A percentile compares a stretch with the other conserved stretches of the same genome.
phyloP scores from a whole-genome alignment of 352 stramenopile species.

The Pythium grandisporangium region DNA sequence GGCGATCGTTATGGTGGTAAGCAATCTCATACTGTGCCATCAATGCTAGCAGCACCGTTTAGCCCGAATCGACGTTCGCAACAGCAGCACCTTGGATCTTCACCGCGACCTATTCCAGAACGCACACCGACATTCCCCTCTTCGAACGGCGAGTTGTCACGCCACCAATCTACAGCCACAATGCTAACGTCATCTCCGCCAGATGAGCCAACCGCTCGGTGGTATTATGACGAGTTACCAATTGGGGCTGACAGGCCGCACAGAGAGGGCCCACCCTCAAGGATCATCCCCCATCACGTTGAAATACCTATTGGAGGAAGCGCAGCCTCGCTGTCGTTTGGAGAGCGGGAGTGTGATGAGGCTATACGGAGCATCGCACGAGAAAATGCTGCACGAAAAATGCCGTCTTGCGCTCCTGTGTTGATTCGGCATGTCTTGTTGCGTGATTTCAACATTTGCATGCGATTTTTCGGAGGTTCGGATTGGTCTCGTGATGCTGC shows the following conservation, averaged over 20 bases:
- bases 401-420: constrained; percentile 34
- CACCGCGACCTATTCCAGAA: constrained; percentile 16
- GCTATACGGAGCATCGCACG: constrained; percentile 62
- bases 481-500: constrained; percentile 63
- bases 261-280: constrained; percentile 46
- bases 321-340: constrained; percentile 78
- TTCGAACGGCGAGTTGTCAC: too few relatives aligned
- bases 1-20: too few relatives aligned
- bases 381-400: constrained; percentile 43
- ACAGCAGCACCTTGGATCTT: not conserved
- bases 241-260: constrained; percentile 16
- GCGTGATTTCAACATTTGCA: constrained; percentile 83
- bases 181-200: constrained; percentile 43
- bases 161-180: constrained; percentile 26
- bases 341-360: constrained; percentile 71
- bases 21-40: not conserved
- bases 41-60: constrained; percentile 1
- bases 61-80: not conserved
- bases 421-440: constrained; percentile 75
- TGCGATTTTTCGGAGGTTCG: constrained; percentile 81
- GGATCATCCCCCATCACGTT: constrained; percentile 81
- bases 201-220: constrained; percentile 65
- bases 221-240: constrained; percentile 64
- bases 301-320: constrained; percentile 80
- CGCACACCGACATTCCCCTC: constrained; percentile 51